These are phyloP conservation scores for Podaxis pistillaris DNA, from an alignment of 768 basidiomycete species.

Conservation along the genomic window DNA sequence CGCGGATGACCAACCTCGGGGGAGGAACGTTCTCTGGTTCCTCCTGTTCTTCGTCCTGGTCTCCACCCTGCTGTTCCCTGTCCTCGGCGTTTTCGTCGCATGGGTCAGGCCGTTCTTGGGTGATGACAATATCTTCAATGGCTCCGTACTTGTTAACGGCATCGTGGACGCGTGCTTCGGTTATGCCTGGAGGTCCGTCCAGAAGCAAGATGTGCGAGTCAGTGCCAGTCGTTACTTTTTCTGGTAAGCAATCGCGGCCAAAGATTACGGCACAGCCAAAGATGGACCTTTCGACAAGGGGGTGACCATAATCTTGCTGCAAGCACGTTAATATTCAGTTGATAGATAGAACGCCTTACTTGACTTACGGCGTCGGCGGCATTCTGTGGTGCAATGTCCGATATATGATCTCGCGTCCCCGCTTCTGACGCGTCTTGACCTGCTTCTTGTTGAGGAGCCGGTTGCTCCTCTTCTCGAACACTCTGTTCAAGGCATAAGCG, in stretches of 20 bases:
- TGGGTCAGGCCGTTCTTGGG: background rate
- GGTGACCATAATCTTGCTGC: conserved; percentile 10
- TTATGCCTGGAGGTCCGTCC: conserved; percentile 3
- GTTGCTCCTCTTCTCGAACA: background rate
- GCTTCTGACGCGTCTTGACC: background rate
- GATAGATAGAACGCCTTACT: background rate
- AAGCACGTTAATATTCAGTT: background rate
- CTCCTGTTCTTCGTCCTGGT: background rate
- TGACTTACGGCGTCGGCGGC: conserved; percentile 1
- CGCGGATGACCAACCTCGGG: background rate
- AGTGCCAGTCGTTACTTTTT: conserved; percentile 32
- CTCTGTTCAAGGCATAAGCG: conserved; percentile 2
- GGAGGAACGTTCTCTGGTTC: background rate
- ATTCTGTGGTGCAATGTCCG: conserved; percentile 1
- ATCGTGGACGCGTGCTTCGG: conserved; percentile 12
- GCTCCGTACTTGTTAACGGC: conserved; percentile 8
- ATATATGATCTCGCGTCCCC: conserved; percentile 3
- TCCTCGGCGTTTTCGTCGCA: background rate
- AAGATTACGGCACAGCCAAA: conserved; percentile 30
- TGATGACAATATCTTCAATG: conserved; percentile 11
- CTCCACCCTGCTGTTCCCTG: background rate
- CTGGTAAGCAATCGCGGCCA: conserved; percentile 31
- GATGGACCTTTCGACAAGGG: conserved; percentile 20
- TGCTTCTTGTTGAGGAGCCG: background rate
- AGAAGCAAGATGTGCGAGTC: conserved; percentile 26